Evolutionary conservation across 331 rosid species (phyloP), one percentile per base, ranked within the genome.

Genomic region (Acacia pycnantha): DNA sequence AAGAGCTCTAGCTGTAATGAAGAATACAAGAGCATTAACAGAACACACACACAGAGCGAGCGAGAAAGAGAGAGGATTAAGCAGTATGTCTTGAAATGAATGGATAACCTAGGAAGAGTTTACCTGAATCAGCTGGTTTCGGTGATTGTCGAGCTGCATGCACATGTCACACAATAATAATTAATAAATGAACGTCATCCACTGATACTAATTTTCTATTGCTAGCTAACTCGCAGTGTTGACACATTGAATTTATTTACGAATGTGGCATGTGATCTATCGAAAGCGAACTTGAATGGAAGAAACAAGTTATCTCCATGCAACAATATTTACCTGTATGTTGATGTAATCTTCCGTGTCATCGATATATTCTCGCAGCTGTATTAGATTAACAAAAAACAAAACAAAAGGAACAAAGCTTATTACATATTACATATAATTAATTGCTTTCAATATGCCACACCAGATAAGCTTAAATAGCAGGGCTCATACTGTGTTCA

Each of bases 61-160:
- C 14, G 53, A 48, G 51, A 47, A 4, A 47, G 53, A 47, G 54
- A 3, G 56, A 3, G 41, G 18, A 37, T 29, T 58, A 19, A 46
- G 78, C 41, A 67, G 6, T 6, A 15, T 35, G 18, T 14, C 24
- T 79, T 7, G 21, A 33, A 27, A 75, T 22, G 33, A 64, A 69
- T 56, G 22, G 41, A 35, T 26, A 29, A 7, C 77, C 29, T 24
- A 1, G 24, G 75, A 72, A 77, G 43, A 43, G 71, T 67, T 35
- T 86, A 90, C 95, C 95, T 94, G 98, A 90, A 94, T 94, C 44
- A 94, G 87, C 82, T 92, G 97, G 88, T 94, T 94, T 73, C 98
- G 61, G 76, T 87, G 82, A 79, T 84, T 84, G 79, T 94, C 98
- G 73, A 94, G 97, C 98, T 94, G 93, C 91, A 76, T 59, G 40